Evolutionary conservation across 306 rosid genomes (phyloP), one percentile per base, ranked within the genome.

Genomic region (Malus asiatica): DNA sequence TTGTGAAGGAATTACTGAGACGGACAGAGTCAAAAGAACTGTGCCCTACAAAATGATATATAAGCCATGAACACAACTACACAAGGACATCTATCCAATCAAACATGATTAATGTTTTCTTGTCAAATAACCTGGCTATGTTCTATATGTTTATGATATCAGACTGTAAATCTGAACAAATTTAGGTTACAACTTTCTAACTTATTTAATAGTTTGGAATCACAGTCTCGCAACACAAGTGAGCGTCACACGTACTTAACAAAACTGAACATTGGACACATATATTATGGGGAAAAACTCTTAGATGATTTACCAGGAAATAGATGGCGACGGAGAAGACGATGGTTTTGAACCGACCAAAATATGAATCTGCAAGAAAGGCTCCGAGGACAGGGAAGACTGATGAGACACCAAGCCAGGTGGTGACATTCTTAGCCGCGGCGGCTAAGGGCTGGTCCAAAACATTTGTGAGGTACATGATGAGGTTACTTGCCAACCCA

Each of bases 371-470:
- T 5, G 91, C 91, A 0, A 87, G 13, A 80, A 86, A 82, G 23
- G 87, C 90, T 16, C 94, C 91, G 5, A 90, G 84, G 52, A 90
- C 6, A n/a, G 94, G 91, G 57, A 87, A 87, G 53, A 90, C 80
- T 0, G 91, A 77, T 0, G 91, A 84, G 16, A 86, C 85, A 27
- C 90, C 94, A 52, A 86, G 69, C 94, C 91, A 87, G 4, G 87
- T 84, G 87, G 87, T 90, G 51, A 90, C 91, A 64, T 86, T 82
- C 78, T 86, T 82, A 0, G 76, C 90, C 7, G 91, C 94, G 0
- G 77, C 73, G 6, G 87, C 70, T 20, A 73, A 45, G 0, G 94
- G 81, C 74, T 84, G 86, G n/a, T 81, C 68, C 67, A 87, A 80
- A 73, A 78, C 86, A 70, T 84, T 79, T 8, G 86, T 78, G 53